phyloP scores from a whole-genome alignment of 2,329 filamentous ascomycete genomes.

The Aspergillus hiratsukae region DNA sequence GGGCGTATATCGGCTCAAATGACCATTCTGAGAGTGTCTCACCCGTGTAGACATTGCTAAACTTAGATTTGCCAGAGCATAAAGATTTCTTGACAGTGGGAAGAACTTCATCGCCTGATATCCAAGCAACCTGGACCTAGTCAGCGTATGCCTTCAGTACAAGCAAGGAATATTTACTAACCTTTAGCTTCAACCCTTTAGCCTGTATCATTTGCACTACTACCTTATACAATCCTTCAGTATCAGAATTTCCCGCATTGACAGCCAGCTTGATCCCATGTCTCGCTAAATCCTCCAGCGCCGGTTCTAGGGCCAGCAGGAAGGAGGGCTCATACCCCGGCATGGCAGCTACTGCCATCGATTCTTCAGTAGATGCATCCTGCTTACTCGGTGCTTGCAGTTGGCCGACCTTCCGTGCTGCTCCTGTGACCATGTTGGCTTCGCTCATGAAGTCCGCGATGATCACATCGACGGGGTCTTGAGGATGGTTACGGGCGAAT shows the following conservation, averaged over 20 bases:
- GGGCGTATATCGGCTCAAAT: slow-evolving; percentile 27
- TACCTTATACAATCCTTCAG: slow-evolving; percentile 36
- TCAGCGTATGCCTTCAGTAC: slow-evolving; percentile 1
- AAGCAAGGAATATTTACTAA: neutral
- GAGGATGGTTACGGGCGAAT: slow-evolving; percentile 38
- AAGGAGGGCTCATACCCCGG: slow-evolving; percentile 51
- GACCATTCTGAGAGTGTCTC: slow-evolving; percentile 32
- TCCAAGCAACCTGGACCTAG: slow-evolving; percentile 40
- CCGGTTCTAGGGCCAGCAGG: slow-evolving; percentile 44
- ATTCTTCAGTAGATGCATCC: neutral
- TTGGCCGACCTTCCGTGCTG: slow-evolving; percentile 35
- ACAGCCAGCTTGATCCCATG: slow-evolving; percentile 42
- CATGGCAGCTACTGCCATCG: slow-evolving; percentile 4
- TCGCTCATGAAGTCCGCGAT: slow-evolving; percentile 48
- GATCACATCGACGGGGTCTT: slow-evolving; percentile 46
- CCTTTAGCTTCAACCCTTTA: slow-evolving; percentile 40
- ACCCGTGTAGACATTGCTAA: slow-evolving; percentile 40
- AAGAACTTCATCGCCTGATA: slow-evolving; percentile 46
- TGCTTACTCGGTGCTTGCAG: slow-evolving; percentile 13
- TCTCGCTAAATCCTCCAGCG: slow-evolving; percentile 36
- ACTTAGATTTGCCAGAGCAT: slow-evolving; percentile 29
- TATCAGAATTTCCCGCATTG: slow-evolving; percentile 44
- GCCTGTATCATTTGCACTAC: slow-evolving; percentile 34
- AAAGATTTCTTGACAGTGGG: slow-evolving; percentile 28
- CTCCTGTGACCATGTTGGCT: slow-evolving; percentile 48